A percentile compares a stretch with the other conserved stretches of the same genome.
Evolutionary conservation across 352 stramenopile genomes (phyloP).

Genomic region (Pythium dissotocum): DNA sequence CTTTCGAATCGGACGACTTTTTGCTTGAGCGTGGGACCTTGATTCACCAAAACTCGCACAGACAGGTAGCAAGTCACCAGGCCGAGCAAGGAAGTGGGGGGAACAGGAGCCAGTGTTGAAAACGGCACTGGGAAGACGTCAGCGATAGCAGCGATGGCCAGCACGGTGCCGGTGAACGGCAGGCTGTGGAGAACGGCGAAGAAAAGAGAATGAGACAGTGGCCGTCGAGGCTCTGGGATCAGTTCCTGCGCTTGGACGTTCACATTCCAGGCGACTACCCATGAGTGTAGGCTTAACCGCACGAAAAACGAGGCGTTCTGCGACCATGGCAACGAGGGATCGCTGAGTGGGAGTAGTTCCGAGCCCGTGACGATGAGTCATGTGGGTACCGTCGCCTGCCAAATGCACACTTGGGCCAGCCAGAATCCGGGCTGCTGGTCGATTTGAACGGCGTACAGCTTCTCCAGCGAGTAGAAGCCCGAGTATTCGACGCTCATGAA

Average conservation of each 20-base stretch:
- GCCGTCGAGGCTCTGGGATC: slow-evolving; percentile 31
- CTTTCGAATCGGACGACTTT: slow-evolving; percentile 6
- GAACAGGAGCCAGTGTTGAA: slow-evolving; percentile 8
- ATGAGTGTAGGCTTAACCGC: slow-evolving; percentile 27
- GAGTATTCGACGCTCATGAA: slow-evolving; percentile 15
- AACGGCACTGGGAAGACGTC: slow-evolving; percentile 40
- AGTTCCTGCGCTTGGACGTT: slow-evolving; percentile 26
- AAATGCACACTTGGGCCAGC: not conserved
- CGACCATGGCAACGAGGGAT: slow-evolving; percentile 9
- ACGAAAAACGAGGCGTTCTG: slow-evolving; percentile 28
- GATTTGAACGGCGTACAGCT: slow-evolving; percentile 12
- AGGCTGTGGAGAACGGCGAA: slow-evolving; percentile 13
- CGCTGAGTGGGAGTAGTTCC: slow-evolving; percentile 11
- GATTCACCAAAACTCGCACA: not conserved
- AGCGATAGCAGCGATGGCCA: slow-evolving; percentile 14
- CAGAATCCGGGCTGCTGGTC: not conserved
- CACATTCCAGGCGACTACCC: slow-evolving; percentile 20
- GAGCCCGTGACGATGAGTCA: not conserved
- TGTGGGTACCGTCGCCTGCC: not conserved
- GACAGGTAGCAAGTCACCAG: slow-evolving; percentile 22
- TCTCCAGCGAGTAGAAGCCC: slow-evolving; percentile 20
- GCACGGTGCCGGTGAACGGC: slow-evolving; percentile 25
- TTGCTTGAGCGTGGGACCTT: slow-evolving; percentile 9
- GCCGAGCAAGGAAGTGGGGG: slow-evolving; percentile 14
- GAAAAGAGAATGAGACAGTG: slow-evolving; percentile 5